These are phyloP conservation scores for Marsdenia floribunda DNA, from an alignment of 257 asterid genomes.

Conservation along the genomic window DNA sequence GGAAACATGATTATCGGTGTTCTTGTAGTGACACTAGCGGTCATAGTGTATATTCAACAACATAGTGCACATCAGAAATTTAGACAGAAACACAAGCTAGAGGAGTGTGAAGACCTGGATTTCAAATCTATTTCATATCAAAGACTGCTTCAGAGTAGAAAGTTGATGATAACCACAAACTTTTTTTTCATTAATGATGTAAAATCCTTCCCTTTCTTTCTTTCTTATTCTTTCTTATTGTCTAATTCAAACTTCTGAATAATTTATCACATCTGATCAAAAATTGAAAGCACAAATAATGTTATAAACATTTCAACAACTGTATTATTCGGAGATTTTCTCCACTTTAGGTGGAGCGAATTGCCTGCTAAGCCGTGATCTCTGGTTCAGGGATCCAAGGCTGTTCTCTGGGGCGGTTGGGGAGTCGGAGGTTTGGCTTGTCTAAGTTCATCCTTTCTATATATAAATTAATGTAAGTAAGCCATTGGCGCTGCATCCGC, in stretches of 20 bases:
- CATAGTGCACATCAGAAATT: background rate
- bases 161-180: background rate
- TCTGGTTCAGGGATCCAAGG: conserved; percentile 95
- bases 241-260: background rate
- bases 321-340: conserved; percentile 43
- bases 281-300: background rate
- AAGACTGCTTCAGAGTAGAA: conserved; percentile 19
- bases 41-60: conserved; percentile 15
- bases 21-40: conserved; percentile 5
- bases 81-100: background rate
- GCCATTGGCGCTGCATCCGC: conserved; percentile 96
- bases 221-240: background rate
- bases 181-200: no score
- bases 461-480: conserved; percentile 80
- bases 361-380: conserved; percentile 82
- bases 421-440: conserved; percentile 78
- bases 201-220: background rate
- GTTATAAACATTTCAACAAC: conserved; percentile 2
- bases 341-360: conserved; percentile 82
- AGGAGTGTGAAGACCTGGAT: background rate
- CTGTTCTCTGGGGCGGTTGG: conserved; percentile 57
- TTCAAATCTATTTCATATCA: conserved; percentile 8
- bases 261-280: background rate
- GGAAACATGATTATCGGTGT: conserved; percentile 7
- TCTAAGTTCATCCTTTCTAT: conserved; percentile 87